Conservation (phyloP, 129 eudicot species). For the Erigeron canadensis region DNA sequence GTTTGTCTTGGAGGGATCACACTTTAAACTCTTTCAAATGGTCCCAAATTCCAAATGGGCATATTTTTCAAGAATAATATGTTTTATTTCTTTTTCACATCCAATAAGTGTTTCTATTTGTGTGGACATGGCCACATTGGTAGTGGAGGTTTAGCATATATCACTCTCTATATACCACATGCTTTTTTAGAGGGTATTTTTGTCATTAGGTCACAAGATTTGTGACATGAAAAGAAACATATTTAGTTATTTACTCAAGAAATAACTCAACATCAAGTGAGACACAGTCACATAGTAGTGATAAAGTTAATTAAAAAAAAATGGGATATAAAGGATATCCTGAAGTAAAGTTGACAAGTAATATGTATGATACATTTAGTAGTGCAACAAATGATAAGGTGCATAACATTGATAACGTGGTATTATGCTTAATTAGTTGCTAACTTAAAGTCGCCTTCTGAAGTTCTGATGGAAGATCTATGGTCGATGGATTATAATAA, state of each 20-base stretch:
- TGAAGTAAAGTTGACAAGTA: background rate
- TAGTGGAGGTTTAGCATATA: slow-evolving; percentile 39
- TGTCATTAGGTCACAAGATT: slow-evolving; percentile 13
- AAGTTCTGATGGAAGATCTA: no score
- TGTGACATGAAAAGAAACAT: slow-evolving; percentile 7
- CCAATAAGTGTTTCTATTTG: slow-evolving; percentile 30
- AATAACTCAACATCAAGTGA: no score
- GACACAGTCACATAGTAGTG: no score
- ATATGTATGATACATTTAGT: slow-evolving; percentile 4
- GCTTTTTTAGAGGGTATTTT: slow-evolving; percentile 17
- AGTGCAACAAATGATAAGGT: slow-evolving; percentile 2
- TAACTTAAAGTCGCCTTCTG: no score
- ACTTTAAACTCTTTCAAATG: slow-evolving; percentile 35
- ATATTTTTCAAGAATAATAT: slow-evolving; percentile 30
- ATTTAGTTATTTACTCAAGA: no score
- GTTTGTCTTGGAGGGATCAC: slow-evolving; percentile 36
- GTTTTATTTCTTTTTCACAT: slow-evolving; percentile 23
- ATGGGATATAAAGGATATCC: background rate
- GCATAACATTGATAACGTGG: background rate
- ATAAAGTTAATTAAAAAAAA: background rate
- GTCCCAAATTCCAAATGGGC: slow-evolving; percentile 40
- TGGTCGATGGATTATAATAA: no score
- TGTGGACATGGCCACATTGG: slow-evolving; percentile 37
- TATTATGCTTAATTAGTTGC: background rate
- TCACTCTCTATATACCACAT: slow-evolving; percentile 14